These are phyloP conservation scores for Cryptosporidium tyzzeri DNA, from an alignment of 169 alveolate genomes.

Conservation along the genomic window DNA sequence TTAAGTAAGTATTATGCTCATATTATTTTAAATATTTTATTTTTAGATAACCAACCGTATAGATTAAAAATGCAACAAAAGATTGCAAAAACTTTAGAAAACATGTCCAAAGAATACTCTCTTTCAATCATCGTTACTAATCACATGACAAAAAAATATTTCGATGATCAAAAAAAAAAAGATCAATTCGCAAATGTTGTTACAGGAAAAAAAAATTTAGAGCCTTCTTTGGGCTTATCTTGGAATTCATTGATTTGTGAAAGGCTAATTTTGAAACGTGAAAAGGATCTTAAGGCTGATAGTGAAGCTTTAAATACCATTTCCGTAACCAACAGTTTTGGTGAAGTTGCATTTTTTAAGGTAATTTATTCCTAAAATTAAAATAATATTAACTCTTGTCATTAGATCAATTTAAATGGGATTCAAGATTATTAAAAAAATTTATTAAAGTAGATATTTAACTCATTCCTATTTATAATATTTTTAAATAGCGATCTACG, in stretches of 20 bases:
- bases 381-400: background rate
- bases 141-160: constrained; percentile 63
- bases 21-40: background rate
- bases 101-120: constrained; percentile 46
- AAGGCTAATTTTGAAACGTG: constrained; percentile 27
- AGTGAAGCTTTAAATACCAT: background rate
- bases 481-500: background rate
- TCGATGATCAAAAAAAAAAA: background rate
- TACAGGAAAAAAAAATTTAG: background rate
- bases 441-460: background rate
- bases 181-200: background rate
- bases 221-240: constrained; percentile 67
- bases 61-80: constrained; percentile 59
- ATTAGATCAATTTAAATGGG: constrained; percentile 32
- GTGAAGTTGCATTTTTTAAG: constrained; percentile 53
- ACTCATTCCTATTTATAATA: background rate
- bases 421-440: constrained; percentile 32
- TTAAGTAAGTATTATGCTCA: constrained; percentile 6
- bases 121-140: constrained; percentile 62
- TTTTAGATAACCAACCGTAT: constrained; percentile 48
- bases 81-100: constrained; percentile 48
- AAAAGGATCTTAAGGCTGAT: background rate
- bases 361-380: constrained; percentile 4
- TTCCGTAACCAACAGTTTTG: constrained; percentile 19
- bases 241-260: constrained; percentile 64